Evolutionary conservation across 129 eudicot species (phyloP).

Genomic region (Glebionis coronaria): DNA sequence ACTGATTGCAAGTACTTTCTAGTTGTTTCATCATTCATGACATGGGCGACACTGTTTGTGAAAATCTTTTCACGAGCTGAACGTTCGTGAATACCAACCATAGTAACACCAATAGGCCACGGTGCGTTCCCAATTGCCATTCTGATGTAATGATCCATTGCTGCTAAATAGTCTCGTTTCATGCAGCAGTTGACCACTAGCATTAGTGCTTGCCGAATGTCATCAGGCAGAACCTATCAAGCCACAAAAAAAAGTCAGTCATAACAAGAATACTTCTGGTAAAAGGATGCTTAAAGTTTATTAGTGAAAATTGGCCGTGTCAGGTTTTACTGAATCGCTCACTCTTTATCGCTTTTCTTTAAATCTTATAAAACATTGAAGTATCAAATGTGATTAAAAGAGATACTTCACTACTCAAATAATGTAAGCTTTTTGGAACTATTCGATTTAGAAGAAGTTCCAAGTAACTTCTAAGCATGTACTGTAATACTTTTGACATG

Average conservation of each 20-base stretch:
- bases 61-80: slow-evolving; percentile 97
- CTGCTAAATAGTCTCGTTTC: slow-evolving; percentile 84
- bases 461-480: too few species aligned
- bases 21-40: slow-evolving; percentile 98
- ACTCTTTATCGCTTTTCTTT: too few species aligned
- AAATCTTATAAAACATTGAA: too few species aligned
- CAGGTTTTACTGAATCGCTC: too few species aligned
- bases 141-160: slow-evolving; percentile 90
- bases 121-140: slow-evolving; percentile 98
- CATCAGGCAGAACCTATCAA: slow-evolving; percentile 76
- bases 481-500: too few species aligned
- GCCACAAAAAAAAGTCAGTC: neutral
- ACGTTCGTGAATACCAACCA: slow-evolving; percentile 99
- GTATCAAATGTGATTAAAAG: too few species aligned
- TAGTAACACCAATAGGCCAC: slow-evolving; percentile 99
- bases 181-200: slow-evolving; percentile 75
- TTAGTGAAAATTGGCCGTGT: too few species aligned
- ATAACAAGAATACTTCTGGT: neutral
- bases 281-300: too few species aligned
- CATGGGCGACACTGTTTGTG: slow-evolving; percentile 99
- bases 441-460: too few species aligned
- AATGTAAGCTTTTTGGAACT: too few species aligned
- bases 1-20: slow-evolving; percentile 90
- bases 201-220: slow-evolving; percentile 73
- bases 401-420: too few species aligned